Base-by-base conservation (phyloP, 148 eudicot species). In the Beta vulgaris region DNA sequence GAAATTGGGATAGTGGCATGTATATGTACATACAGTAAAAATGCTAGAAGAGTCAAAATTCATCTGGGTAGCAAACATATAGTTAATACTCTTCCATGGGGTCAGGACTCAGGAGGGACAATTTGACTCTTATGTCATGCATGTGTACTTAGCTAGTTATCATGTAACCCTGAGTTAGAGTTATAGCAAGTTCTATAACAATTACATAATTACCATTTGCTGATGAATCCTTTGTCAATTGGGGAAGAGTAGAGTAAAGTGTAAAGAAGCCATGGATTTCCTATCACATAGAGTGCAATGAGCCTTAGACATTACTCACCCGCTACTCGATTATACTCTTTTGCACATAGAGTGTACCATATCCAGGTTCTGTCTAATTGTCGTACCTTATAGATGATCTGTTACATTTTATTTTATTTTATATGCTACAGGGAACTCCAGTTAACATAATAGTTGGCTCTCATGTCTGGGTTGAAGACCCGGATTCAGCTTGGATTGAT, bases 391-490 rank as follows among this genome's bases (percentile, higher is more conserved):
- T 36, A 2, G 23, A 73, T 16, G 7, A 23, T 34, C 35, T 25
- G 28, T 64, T 44, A 57, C 23, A 16, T 26, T 34, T 18, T 61
- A 23, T 43, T n/a, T 35, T 34, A 40, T 76, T 23, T 7, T 70
- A n/a, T 67, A 23, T 81, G 67, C 43, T 85, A 71, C 91, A 96
- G 99, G 94, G 91, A 35, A 92, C 97, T 73, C 51, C 88, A 9
- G 97, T 96, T 54, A 93, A 89, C 81, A 91, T 96, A 72, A 87
- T 85, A 75, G 89, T 80, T 26, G 98, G 98, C 39, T 89, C 98
- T 70, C 88, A 92, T 85, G 90, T 96, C 73, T 96, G 99, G 99
- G 86, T 81, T 83, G 90, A 87, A 71, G 98, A 96, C 81, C 80
- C 87, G 29, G 82, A 54, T 31, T 25, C 73, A 51, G 93, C 97